Base-by-base conservation (phyloP, 768 basidiomycete genomes). In the Epithele typhae region DNA sequence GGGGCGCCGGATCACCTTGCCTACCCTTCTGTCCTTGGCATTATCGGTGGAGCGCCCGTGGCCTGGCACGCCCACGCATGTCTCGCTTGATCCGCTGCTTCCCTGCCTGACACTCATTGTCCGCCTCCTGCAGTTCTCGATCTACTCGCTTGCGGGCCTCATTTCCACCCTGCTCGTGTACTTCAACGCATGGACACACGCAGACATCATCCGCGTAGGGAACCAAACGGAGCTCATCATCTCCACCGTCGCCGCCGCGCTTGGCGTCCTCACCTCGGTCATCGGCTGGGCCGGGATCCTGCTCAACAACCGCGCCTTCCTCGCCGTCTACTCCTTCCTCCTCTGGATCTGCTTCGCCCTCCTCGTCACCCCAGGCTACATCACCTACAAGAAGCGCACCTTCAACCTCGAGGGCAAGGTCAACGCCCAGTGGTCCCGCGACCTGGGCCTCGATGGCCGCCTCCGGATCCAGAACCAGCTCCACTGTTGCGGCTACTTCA, bases 391-490 rank as follows among this genome's bases (percentile, higher is more conserved):
- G 63, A 71, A 75, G 33, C 74, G 74, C 43, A 74, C 77, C 5
- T 88, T 89, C 74, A 88, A 90, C 62, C 76, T 90, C 46, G 84
- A 89, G 59, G 87, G 84, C 35, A 90, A 90, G 66, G 63, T 88
- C 65, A 90, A 87, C 64, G 64, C 74, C 8, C 83, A 88, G 61
- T 90, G 87, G 88, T 83, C 79, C 43, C 71, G 78, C 35, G 59
- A 66, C 35, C 72, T 90, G 17, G 81, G 79, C 10, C 63, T 79
- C 22, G 56, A 64, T 1, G 85, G 82, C 5, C 75, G 88, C 30
- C 65, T 87, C 14, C 71, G 78, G 23, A 74, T 90, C 37, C 88
- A 92, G 64, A 81, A 88, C 60, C 72, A 81, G 64, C 76, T 89
- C 18, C 58, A 67, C n/a, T 89, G 87, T 67, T 91, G 88, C 57